Evolutionary conservation across 2,329 filamentous ascomycete genomes (phyloP).

Genomic region (Fusarium algeriense): DNA sequence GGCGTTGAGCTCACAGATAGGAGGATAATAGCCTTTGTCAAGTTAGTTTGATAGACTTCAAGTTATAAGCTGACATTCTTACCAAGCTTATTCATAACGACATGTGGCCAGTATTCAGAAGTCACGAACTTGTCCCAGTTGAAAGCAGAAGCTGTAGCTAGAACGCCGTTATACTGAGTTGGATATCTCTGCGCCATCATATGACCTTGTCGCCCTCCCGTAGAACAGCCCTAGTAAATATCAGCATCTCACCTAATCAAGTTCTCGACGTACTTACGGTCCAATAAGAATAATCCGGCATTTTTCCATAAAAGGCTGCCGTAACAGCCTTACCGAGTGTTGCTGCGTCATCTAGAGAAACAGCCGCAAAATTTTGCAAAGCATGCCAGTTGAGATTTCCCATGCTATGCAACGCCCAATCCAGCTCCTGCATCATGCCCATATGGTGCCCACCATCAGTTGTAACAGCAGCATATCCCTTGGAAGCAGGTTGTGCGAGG

Average conservation of each 20-base stretch:
- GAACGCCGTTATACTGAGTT: slow-evolving; percentile 65
- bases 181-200: slow-evolving; percentile 65
- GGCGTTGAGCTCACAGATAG: slow-evolving; percentile 49
- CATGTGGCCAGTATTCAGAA: slow-evolving; percentile 36
- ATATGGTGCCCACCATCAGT: slow-evolving; percentile 27
- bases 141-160: slow-evolving; percentile 60
- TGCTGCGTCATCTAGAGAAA: slow-evolving; percentile 50
- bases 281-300: slow-evolving; percentile 60
- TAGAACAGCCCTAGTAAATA: slow-evolving; percentile 57
- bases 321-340: slow-evolving; percentile 58
- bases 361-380: slow-evolving; percentile 46
- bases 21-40: slow-evolving; percentile 46
- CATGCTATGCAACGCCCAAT: slow-evolving; percentile 34
- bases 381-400: slow-evolving; percentile 44
- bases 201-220: slow-evolving; percentile 67
- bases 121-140: slow-evolving; percentile 51
- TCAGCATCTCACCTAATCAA: background rate
- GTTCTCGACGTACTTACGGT: slow-evolving; percentile 41
- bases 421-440: background rate
- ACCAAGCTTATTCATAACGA: slow-evolving; percentile 42
- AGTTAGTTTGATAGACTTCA: accelerated
- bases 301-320: slow-evolving; percentile 54
- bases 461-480: slow-evolving; percentile 19
- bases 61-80: accelerated
- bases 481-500: background rate